Percentiles rank a stretch among this genome's conserved stretches.
These are phyloP conservation scores for Fusarium kyushuense DNA, from an alignment of 2,329 filamentous ascomycete species.

Conservation along the genomic window DNA sequence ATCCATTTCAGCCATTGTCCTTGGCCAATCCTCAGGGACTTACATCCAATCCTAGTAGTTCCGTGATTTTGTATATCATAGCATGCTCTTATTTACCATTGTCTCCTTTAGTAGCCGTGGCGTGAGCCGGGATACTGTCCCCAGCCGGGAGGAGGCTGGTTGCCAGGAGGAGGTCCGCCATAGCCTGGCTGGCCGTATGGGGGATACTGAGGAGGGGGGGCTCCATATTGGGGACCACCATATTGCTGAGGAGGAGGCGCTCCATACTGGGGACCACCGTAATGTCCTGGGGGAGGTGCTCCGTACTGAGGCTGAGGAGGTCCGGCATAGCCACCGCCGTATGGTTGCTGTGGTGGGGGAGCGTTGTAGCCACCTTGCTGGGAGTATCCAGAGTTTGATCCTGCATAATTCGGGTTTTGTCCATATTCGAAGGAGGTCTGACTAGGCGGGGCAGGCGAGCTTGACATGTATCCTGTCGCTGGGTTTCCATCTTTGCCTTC, in stretches of 20 bases:
- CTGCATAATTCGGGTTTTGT: slow-evolving; percentile 51
- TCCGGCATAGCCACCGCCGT: slow-evolving; percentile 50
- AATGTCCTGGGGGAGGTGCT: slow-evolving; percentile 47
- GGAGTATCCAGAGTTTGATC: slow-evolving; percentile 40
- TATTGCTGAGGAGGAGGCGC: slow-evolving; percentile 49
- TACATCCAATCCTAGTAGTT: slow-evolving; percentile 16
- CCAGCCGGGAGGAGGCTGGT: slow-evolving; percentile 50
- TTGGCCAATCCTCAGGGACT: slow-evolving; percentile 9
- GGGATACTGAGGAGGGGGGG: slow-evolving; percentile 33
- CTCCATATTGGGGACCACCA: slow-evolving; percentile 44
- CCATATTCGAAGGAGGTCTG: slow-evolving; percentile 58
- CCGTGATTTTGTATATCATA: slow-evolving; percentile 1
- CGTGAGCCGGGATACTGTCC: slow-evolving; percentile 56
- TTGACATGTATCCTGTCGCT: slow-evolving; percentile 54
- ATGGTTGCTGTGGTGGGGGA: slow-evolving; percentile 52
- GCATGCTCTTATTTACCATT: background rate
- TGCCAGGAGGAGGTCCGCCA: slow-evolving; percentile 37
- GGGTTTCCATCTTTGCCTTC: slow-evolving; percentile 60
- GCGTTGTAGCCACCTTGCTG: slow-evolving; percentile 45
- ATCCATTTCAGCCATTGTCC: slow-evolving; percentile 23
- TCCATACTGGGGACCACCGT: slow-evolving; percentile 50
- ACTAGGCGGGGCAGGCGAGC: slow-evolving; percentile 54
- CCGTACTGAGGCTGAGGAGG: slow-evolving; percentile 49
- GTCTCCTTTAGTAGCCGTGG: slow-evolving; percentile 49
- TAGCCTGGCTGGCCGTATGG: slow-evolving; percentile 40